A percentile compares a stretch with the other conserved stretches of the same genome.
Conservation (phyloP, 768 basidiomycete species). For the Vararia minispora region DNA sequence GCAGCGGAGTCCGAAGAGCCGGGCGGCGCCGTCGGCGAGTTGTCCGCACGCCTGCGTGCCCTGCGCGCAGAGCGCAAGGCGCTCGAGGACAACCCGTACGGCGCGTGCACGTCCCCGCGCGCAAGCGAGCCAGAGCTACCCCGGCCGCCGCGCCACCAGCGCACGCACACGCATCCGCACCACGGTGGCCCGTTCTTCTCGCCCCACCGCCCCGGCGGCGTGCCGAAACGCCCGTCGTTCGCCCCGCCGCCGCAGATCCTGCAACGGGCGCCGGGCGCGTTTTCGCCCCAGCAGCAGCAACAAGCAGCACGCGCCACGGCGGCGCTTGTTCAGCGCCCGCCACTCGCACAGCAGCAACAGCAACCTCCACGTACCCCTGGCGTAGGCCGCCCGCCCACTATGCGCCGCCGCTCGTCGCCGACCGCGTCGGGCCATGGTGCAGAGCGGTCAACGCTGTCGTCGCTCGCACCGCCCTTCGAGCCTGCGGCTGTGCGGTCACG, state of each 20-base stretch:
- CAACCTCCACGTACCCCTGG: neutral
- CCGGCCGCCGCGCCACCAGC: neutral
- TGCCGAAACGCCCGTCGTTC: neutral
- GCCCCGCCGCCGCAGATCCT: conserved; percentile 1
- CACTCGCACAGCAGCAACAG: neutral
- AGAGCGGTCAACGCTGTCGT: conserved; percentile 32
- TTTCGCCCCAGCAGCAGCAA: conserved; percentile 3
- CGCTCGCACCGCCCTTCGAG: conserved; percentile 44
- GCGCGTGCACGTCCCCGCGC: conserved; percentile 11
- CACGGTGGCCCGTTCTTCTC: too few relatives aligned
- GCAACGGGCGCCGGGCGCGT: too few relatives aligned
- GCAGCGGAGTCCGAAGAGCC: too few relatives aligned
- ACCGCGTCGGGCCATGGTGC: conserved; percentile 6
- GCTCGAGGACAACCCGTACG: conserved; percentile 22
- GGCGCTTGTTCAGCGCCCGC: neutral
- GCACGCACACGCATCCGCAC: neutral
- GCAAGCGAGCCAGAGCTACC: neutral
- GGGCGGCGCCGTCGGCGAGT: conserved; percentile 39
- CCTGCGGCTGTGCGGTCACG: conserved; percentile 26
- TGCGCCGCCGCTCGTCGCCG: conserved; percentile 9
- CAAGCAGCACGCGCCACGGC: neutral
- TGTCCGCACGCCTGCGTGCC: conserved; percentile 55
- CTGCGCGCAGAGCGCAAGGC: conserved; percentile 51
- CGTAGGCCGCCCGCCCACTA: conserved; percentile 14
- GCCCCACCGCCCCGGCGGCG: neutral